Conservation (phyloP, 2,329 filamentous ascomycete species). For the Bipolaris gigantea region DNA sequence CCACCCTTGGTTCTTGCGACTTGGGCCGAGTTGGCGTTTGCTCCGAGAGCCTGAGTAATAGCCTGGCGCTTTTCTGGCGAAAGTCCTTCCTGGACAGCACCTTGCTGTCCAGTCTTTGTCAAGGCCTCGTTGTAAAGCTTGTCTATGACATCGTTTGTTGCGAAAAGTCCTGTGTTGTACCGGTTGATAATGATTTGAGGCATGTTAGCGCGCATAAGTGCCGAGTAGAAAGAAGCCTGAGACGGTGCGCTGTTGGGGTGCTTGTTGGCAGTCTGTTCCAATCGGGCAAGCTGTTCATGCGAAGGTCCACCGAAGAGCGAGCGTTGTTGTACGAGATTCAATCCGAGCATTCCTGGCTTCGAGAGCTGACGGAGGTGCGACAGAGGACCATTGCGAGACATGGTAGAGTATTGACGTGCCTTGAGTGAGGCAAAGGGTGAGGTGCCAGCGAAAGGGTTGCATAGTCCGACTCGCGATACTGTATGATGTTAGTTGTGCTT, state of each 20-base stretch:
- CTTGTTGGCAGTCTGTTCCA: constrained; percentile 90
- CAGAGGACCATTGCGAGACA: constrained; percentile 41
- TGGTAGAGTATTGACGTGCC: constrained; percentile 46
- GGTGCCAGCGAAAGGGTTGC: constrained; percentile 39
- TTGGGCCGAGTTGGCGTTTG: constrained; percentile 68
- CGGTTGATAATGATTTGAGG: constrained; percentile 89
- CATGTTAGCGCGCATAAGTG: constrained; percentile 88
- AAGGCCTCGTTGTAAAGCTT: constrained; percentile 78
- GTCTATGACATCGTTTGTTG: constrained; percentile 76
- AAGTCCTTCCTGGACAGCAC: constrained; percentile 44
- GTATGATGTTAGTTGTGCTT: constrained; percentile 6
- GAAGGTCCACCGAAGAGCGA: constrained; percentile 52
- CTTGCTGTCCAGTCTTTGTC: constrained; percentile 58
- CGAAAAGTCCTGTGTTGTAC: constrained; percentile 84
- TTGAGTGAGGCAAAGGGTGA: constrained; percentile 29
- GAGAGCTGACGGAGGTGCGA: constrained; percentile 35
- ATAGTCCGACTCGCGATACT: constrained; percentile 41
- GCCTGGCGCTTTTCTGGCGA: constrained; percentile 70
- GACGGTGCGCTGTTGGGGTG: constrained; percentile 84
- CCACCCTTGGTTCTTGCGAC: constrained; percentile 60
- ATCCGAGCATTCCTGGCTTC: constrained; percentile 39
- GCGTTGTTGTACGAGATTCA: constrained; percentile 49
- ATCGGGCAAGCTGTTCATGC: constrained; percentile 71
- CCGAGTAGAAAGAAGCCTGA: constrained; percentile 92
- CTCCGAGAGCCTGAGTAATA: constrained; percentile 79